These are phyloP conservation scores for Colletotrichum limetticola DNA, from an alignment of 2,329 filamentous ascomycete species.

Conservation along the genomic window DNA sequence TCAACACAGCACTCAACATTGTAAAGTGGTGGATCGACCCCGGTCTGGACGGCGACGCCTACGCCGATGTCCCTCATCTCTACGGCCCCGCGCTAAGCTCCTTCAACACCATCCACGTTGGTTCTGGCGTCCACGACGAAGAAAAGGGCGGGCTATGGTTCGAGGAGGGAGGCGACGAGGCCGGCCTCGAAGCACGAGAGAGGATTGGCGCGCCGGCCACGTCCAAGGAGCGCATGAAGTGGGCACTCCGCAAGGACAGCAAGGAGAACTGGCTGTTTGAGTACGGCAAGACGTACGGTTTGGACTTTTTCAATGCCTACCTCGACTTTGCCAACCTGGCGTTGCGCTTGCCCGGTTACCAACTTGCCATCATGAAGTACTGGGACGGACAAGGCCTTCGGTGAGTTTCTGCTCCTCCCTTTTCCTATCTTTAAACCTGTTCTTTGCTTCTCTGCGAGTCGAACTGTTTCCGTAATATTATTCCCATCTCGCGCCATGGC, in stretches of 20 bases:
- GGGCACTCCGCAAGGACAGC: constrained; percentile 61
- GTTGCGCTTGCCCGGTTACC: constrained; percentile 77
- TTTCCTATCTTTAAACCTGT: constrained; percentile 12
- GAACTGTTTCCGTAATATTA: background rate
- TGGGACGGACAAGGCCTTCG: constrained; percentile 83
- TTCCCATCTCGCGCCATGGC: background rate
- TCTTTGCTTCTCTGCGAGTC: constrained; percentile 18
- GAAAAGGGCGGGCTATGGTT: constrained; percentile 65
- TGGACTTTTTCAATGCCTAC: constrained; percentile 90
- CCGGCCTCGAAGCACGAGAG: constrained; percentile 58
- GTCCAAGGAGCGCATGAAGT: constrained; percentile 66
- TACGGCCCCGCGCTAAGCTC: constrained; percentile 85
- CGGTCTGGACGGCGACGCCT: constrained; percentile 88
- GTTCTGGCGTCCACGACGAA: constrained; percentile 60
- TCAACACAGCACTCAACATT: constrained; percentile 84
- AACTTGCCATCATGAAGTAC: constrained; percentile 78
- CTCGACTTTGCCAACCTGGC: constrained; percentile 84
- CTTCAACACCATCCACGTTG: constrained; percentile 81
- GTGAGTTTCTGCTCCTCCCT: constrained; percentile 59
- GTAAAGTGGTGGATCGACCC: constrained; percentile 94
- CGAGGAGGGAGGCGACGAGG: constrained; percentile 73
- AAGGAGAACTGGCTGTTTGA: constrained; percentile 66
- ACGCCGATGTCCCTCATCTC: constrained; percentile 85
- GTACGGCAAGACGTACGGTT: constrained; percentile 61
- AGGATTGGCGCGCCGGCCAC: constrained; percentile 62